Percentiles rank a stretch among this genome's conserved stretches.
Evolutionary conservation across 2,329 filamentous ascomycete species (phyloP).

Genomic region (Aspergillus alliaceus): DNA sequence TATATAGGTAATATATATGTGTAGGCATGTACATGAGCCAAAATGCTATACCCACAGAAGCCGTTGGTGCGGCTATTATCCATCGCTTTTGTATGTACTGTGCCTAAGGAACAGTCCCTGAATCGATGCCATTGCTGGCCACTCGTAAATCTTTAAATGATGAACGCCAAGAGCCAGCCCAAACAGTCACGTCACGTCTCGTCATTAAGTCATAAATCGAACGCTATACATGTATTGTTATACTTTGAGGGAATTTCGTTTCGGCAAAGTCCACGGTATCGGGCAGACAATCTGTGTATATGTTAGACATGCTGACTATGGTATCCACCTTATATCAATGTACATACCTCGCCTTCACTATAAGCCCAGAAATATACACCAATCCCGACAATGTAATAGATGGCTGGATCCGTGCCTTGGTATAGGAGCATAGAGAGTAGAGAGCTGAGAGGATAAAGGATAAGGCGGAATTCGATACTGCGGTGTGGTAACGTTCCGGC

Average conservation of each 20-base stretch:
- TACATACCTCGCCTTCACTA: conserved; percentile 88
- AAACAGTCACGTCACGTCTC: not conserved
- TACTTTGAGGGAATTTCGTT: conserved; percentile 17
- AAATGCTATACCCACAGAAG: not conserved
- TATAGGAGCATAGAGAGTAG: conserved; percentile 78
- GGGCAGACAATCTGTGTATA: conserved; percentile 61
- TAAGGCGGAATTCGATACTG: conserved; percentile 81
- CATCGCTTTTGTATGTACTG: not conserved
- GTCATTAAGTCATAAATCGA: conserved; percentile 2
- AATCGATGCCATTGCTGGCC: not conserved
- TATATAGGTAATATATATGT: not conserved
- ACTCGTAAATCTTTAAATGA: not conserved
- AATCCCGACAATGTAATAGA: conserved; percentile 89
- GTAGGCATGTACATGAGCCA: not conserved
- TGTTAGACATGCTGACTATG: conserved; percentile 10
- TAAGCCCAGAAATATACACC: conserved; percentile 95
- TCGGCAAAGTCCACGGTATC: conserved; percentile 69
- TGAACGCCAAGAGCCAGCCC: not conserved
- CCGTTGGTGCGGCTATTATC: not conserved
- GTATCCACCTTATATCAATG: not conserved
- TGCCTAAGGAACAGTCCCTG: not conserved
- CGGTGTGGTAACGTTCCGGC: conserved; percentile 78
- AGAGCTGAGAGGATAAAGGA: conserved; percentile 76
- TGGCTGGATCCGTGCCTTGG: conserved; percentile 84
- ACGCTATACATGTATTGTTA: conserved; percentile 10